Evolutionary conservation across 2,329 filamentous ascomycete genomes (phyloP).

Genomic region (Ploettnerulaceae sp.): DNA sequence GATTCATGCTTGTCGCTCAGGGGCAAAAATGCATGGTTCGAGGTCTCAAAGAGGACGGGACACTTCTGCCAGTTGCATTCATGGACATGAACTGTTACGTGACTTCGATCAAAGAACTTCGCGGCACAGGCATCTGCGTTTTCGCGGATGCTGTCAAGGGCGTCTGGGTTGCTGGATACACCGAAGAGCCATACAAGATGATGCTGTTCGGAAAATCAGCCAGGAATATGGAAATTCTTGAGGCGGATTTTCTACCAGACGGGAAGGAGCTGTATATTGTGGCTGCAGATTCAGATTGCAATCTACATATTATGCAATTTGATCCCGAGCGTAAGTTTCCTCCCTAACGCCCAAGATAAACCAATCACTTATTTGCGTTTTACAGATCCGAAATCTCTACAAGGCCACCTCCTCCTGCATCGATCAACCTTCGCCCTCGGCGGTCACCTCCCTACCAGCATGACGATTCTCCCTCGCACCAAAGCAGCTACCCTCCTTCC

Average conservation of each 20-base stretch:
- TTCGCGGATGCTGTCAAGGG: slow-evolving; percentile 91
- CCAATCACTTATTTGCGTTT: not conserved
- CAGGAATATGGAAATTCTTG: slow-evolving; percentile 70
- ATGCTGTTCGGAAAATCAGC: slow-evolving; percentile 85
- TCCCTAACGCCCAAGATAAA: not conserved
- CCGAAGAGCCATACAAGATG: slow-evolving; percentile 95
- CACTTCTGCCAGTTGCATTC: slow-evolving; percentile 88
- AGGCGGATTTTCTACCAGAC: slow-evolving; percentile 84
- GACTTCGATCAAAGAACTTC: slow-evolving; percentile 76
- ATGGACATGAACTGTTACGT: slow-evolving; percentile 97
- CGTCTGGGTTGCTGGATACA: slow-evolving; percentile 93
- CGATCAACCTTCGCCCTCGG: slow-evolving; percentile 84
- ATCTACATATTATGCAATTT: slow-evolving; percentile 85
- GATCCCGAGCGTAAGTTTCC: slow-evolving; percentile 77
- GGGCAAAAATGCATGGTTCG: slow-evolving; percentile 97
- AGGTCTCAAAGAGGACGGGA: slow-evolving; percentile 91
- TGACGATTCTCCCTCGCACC: slow-evolving; percentile 70
- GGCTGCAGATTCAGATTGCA: slow-evolving; percentile 76
- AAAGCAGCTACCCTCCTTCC: slow-evolving; percentile 44
- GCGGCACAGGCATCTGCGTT: slow-evolving; percentile 77
- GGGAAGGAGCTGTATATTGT: slow-evolving; percentile 78
- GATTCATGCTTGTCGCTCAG: slow-evolving; percentile 83
- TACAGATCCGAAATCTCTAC: slow-evolving; percentile 84
- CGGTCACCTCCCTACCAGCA: slow-evolving; percentile 67
- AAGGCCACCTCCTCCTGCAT: slow-evolving; percentile 81